These are phyloP conservation scores for Chalciporus sphaerocephalus DNA, from an alignment of 768 basidiomycete genomes.

Conservation along the genomic window DNA sequence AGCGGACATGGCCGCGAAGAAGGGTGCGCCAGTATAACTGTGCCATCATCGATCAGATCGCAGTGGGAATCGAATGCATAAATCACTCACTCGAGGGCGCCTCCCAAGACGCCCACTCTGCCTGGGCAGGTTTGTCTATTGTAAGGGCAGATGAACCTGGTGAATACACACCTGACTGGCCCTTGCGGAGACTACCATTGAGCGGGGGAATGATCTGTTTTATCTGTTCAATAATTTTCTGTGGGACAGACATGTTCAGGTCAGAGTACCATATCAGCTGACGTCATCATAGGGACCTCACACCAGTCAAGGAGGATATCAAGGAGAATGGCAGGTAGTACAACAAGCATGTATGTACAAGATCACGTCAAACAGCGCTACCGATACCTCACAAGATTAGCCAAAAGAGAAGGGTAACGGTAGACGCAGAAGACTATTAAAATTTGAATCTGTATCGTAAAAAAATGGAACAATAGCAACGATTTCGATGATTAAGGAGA, in stretches of 20 bases:
- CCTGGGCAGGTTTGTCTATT: conserved; percentile 39
- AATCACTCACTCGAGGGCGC: conserved; percentile 77
- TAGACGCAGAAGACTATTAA: conserved; percentile 25
- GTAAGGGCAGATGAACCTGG: background rate
- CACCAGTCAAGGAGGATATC: conserved; percentile 46
- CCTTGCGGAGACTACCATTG: conserved; percentile 86
- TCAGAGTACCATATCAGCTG: background rate
- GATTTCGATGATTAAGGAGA: background rate
- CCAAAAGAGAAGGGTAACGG: background rate
- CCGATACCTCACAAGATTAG: conserved; percentile 5
- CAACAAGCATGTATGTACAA: conserved; percentile 27
- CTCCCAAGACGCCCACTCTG: conserved; percentile 90
- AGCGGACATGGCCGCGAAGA: conserved; percentile 89
- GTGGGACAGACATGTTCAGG: conserved; percentile 54
- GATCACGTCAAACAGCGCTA: conserved; percentile 12
- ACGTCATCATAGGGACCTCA: background rate
- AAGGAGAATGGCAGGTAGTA: conserved; percentile 14
- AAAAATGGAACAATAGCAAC: conserved; percentile 3
- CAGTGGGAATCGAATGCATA: background rate
- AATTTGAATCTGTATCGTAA: conserved; percentile 22
- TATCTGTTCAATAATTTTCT: conserved; percentile 62
- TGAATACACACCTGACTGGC: conserved; percentile 70
- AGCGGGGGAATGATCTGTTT: conserved; percentile 87
- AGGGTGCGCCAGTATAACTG: conserved; percentile 96
- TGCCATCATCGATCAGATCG: background rate